Conservation (phyloP, 2,329 filamentous ascomycete species). For the Ascocoryne sarcoides region DNA sequence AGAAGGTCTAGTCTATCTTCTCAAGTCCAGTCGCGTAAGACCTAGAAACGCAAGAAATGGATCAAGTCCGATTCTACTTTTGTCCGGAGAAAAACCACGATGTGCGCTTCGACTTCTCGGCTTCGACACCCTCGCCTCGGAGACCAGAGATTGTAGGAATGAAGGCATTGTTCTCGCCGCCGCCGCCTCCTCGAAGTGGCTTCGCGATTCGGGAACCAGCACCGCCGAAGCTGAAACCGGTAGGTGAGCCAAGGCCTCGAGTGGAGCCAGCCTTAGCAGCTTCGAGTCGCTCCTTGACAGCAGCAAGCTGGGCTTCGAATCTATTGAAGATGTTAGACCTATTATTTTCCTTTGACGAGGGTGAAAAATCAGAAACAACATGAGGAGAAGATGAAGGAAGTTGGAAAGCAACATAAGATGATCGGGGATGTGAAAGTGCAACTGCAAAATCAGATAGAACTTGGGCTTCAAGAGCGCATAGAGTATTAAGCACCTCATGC, state of each 20-base stretch:
- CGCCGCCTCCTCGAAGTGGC: conserved; percentile 56
- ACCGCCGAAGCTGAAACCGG: conserved; percentile 58
- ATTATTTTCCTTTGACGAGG: too few relatives aligned
- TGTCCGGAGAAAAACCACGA: conserved; percentile 28
- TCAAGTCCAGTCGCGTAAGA: background rate
- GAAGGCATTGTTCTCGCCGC: conserved; percentile 24
- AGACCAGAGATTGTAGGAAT: conserved; percentile 50
- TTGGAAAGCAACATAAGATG: conserved; percentile 12
- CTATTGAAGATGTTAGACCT: conserved; percentile 43
- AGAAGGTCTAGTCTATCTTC: background rate
- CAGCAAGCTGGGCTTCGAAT: conserved; percentile 93
- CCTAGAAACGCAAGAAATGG: background rate
- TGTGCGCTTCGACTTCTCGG: conserved; percentile 18
- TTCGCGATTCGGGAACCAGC: conserved; percentile 61
- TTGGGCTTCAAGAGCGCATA: too few relatives aligned
- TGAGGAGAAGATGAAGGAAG: too few relatives aligned
- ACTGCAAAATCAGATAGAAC: too few relatives aligned
- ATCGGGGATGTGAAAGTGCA: conserved; percentile 1
- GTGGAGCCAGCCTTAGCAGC: conserved; percentile 88
- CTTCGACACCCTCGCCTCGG: conserved; percentile 40
- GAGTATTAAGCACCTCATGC: too few relatives aligned
- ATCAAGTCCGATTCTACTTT: background rate
- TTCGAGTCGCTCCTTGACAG: conserved; percentile 96
- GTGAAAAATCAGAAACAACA: too few relatives aligned
- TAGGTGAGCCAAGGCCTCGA: conserved; percentile 63